A percentile compares a stretch with the other conserved stretches of the same genome.
Evolutionary conservation across 2,329 filamentous ascomycete species (phyloP).

Genomic region (Aspergillus pseudoterreus): DNA sequence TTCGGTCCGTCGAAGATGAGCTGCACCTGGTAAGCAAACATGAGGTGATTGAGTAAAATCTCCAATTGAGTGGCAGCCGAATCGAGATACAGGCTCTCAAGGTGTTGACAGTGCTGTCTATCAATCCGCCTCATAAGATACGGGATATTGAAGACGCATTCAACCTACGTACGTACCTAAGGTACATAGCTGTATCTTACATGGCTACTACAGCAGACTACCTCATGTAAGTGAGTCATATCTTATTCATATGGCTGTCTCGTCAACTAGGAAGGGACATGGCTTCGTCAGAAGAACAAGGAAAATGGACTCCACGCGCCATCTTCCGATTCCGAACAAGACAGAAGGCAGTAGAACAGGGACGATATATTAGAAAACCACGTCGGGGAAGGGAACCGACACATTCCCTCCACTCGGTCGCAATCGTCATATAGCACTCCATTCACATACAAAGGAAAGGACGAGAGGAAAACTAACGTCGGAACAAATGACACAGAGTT

Average conservation of each 20-base stretch:
- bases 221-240: constrained; percentile 13
- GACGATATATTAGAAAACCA: constrained; percentile 9
- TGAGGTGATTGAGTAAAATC: no score
- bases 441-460: constrained; percentile 32
- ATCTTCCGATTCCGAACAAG: constrained; percentile 19
- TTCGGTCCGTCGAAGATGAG: neutral
- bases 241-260: constrained; percentile 25
- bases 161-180: no score
- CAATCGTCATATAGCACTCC: constrained; percentile 32
- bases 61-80: neutral
- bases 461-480: constrained; percentile 24
- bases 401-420: constrained; percentile 29
- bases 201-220: neutral
- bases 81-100: neutral
- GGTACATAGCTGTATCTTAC: neutral
- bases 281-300: constrained; percentile 22
- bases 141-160: no score
- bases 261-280: constrained; percentile 21
- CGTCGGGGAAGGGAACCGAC: constrained; percentile 7
- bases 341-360: constrained; percentile 14
- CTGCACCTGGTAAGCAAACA: no score
- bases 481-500: constrained; percentile 13
- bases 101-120: no score
- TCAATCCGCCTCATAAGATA: no score
- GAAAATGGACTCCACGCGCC: constrained; percentile 24